phyloP scores from a whole-genome alignment of 805 yeast genomes.

The Ogataea pignaliae region DNA sequence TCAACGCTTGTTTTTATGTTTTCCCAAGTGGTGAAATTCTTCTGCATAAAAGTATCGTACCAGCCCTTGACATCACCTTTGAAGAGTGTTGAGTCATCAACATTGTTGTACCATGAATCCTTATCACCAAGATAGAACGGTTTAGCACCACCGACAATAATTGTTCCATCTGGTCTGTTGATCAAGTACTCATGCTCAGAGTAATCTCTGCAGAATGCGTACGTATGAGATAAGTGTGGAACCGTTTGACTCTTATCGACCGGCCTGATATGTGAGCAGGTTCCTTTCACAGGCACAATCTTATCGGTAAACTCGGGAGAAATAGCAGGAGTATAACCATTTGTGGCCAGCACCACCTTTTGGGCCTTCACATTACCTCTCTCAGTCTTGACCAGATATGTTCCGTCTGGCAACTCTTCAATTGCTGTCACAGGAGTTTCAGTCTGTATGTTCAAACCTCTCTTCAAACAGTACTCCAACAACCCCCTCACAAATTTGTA shows the following conservation, averaged over 20 bases:
- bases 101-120: slow-evolving; percentile 6
- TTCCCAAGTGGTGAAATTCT: slow-evolving; percentile 30
- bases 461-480: slow-evolving; percentile 25
- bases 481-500: slow-evolving; percentile 35
- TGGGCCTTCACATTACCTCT: slow-evolving; percentile 22
- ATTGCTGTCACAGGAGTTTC: slow-evolving; percentile 33
- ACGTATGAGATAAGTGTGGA: slow-evolving; percentile 31
- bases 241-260: slow-evolving; percentile 1
- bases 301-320: slow-evolving; percentile 20
- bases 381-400: slow-evolving; percentile 28
- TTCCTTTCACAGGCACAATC: slow-evolving; percentile 34
- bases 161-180: slow-evolving; percentile 33
- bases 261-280: slow-evolving; percentile 27
- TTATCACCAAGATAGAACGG: slow-evolving; percentile 22
- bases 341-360: slow-evolving; percentile 33
- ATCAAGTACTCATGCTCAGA: slow-evolving; percentile 28
- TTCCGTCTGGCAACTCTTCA: slow-evolving; percentile 19
- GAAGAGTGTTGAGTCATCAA: slow-evolving; percentile 34
- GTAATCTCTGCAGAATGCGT: slow-evolving; percentile 21
- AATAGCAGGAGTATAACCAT: slow-evolving; percentile 27
- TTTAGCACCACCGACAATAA: slow-evolving; percentile 32
- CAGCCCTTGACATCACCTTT: slow-evolving; percentile 18
- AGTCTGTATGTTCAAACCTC: slow-evolving; percentile 38
- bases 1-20: slow-evolving; percentile 19
- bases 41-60: slow-evolving; percentile 28